Percentiles rank a stretch among this genome's conserved stretches.
Conservation (phyloP, 23 red algal species). For the Gracilariopsis chorda region DNA sequence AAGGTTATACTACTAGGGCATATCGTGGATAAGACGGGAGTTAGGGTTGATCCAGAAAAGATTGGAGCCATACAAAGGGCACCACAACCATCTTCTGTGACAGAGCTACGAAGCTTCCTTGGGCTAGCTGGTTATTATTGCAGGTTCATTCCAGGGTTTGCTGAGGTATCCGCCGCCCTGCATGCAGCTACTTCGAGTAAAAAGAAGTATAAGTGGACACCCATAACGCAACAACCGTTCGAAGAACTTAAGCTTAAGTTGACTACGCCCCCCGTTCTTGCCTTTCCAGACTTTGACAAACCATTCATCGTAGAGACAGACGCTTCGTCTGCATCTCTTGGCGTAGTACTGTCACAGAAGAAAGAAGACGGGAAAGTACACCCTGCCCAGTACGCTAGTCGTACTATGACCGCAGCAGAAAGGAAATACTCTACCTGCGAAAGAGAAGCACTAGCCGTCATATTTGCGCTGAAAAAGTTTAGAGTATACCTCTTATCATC, state of each 20-base stretch:
- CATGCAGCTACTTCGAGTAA: background rate
- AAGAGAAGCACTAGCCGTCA: background rate
- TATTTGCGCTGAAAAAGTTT: background rate
- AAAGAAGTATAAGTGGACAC: background rate
- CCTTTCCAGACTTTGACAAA: constrained; percentile 1
- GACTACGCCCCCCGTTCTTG: background rate
- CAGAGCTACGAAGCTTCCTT: background rate
- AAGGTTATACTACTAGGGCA: background rate
- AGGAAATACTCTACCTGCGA: background rate
- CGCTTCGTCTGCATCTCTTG: background rate
- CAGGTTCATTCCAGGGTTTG: background rate
- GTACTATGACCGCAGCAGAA: background rate
- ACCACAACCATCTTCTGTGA: background rate
- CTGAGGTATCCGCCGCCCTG: background rate
- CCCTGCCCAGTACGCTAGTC: background rate
- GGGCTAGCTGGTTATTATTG: background rate
- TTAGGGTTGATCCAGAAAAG: background rate
- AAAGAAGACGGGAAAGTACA: background rate
- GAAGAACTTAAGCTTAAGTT: background rate
- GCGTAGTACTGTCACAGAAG: background rate
- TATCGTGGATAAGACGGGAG: background rate
- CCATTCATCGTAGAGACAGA: background rate
- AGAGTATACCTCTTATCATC: background rate
- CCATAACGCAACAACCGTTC: background rate
- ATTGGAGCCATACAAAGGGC: background rate